phyloP scores from a whole-genome alignment of 2,329 filamentous ascomycete genomes.

The Cladophialophora psammophila region DNA sequence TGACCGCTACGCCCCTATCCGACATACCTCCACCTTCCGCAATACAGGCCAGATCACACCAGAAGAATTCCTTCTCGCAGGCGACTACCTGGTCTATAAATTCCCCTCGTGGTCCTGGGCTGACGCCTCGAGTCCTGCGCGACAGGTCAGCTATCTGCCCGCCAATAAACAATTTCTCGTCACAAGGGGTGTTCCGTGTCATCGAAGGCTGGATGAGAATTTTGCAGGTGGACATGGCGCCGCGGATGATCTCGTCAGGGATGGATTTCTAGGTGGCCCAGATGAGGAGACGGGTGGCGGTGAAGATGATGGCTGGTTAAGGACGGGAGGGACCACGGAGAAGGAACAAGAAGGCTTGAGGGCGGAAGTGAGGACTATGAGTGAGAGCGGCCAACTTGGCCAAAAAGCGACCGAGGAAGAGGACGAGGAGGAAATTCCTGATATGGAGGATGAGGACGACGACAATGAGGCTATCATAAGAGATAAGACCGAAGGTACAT shows the following conservation, averaged over 20 bases:
- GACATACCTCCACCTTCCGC: conserved; percentile 91
- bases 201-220: conserved; percentile 88
- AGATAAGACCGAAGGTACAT: conserved; percentile 66
- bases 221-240: conserved; percentile 88
- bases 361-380: conserved; percentile 83
- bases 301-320: conserved; percentile 86
- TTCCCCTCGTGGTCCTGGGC: conserved; percentile 99
- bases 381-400: conserved; percentile 85
- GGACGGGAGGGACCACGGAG: conserved; percentile 76
- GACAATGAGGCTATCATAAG: conserved; percentile 94
- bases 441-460: conserved; percentile 97
- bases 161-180: conserved; percentile 93
- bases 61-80: conserved; percentile 93
- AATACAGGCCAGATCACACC: conserved; percentile 94
- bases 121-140: conserved; percentile 80
- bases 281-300: conserved; percentile 55
- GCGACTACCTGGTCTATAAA: conserved; percentile 98
- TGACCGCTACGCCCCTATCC: conserved; percentile 88
- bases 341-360: conserved; percentile 73
- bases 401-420: conserved; percentile 72
- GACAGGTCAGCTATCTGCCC: conserved; percentile 82
- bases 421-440: conserved; percentile 85
- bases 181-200: conserved; percentile 92
- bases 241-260: conserved; percentile 84
- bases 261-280: conserved; percentile 67